Conservation (phyloP, 2,329 filamentous ascomycete genomes). For the Neonectria hederae region DNA sequence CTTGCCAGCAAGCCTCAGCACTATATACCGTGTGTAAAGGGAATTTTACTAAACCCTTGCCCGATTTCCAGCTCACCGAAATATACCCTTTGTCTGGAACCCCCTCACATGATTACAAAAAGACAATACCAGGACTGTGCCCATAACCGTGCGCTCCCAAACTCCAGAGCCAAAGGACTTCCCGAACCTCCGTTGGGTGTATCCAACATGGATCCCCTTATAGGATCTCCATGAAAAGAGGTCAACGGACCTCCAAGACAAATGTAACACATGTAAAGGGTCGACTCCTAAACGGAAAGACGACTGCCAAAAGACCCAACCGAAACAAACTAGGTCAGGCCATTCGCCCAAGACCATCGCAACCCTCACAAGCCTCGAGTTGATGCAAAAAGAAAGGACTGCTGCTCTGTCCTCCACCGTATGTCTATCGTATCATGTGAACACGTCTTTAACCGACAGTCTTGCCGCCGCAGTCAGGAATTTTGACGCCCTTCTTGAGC, state of each 20-base stretch:
- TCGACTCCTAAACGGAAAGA: slow-evolving; percentile 1
- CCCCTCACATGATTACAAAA: slow-evolving; percentile 17
- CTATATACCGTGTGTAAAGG: slow-evolving; percentile 23
- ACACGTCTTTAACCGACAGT: slow-evolving; percentile 56
- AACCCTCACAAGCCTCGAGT: background rate
- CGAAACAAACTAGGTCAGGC: background rate
- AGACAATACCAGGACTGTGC: slow-evolving; percentile 9
- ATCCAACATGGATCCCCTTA: slow-evolving; percentile 12
- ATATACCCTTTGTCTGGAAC: slow-evolving; percentile 10
- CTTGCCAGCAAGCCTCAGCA: slow-evolving; percentile 17
- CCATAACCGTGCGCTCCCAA: slow-evolving; percentile 20
- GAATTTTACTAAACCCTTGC: slow-evolving; percentile 4
- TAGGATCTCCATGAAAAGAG: background rate
- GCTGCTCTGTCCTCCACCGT: background rate
- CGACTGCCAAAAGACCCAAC: slow-evolving; percentile 3
- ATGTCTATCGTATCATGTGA: background rate
- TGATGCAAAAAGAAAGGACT: background rate
- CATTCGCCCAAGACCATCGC: background rate
- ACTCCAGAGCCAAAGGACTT: slow-evolving; percentile 11
- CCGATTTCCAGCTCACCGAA: slow-evolving; percentile 8
- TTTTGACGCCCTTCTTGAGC: slow-evolving; percentile 83
- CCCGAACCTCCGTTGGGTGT: slow-evolving; percentile 6
- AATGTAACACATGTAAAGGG: background rate
- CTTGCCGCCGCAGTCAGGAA: slow-evolving; percentile 86
- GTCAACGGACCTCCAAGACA: background rate